Conservation (phyloP, 2,329 filamentous ascomycete genomes). For the Calonectria pseudoreteaudii region DNA sequence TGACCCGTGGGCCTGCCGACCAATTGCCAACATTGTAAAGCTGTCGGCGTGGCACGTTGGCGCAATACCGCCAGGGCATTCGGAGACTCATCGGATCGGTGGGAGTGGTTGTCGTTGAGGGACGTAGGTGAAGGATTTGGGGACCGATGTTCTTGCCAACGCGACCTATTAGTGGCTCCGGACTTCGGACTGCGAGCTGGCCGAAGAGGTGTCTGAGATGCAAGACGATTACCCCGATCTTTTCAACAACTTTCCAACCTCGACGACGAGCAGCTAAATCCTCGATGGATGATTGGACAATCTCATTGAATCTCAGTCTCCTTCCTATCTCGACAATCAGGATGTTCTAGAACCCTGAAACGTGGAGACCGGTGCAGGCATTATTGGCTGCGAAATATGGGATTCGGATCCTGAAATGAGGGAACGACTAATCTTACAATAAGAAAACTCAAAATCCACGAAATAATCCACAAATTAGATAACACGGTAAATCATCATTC, state of each 20-base stretch:
- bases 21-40: slow-evolving; percentile 31
- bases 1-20: slow-evolving; percentile 18
- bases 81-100: slow-evolving; percentile 46
- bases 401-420: slow-evolving; percentile 8
- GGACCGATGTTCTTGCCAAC: slow-evolving; percentile 32
- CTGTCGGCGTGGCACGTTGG: slow-evolving; percentile 33
- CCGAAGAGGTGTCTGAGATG: not conserved
- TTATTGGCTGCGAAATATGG: slow-evolving; percentile 22
- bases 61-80: slow-evolving; percentile 47
- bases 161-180: slow-evolving; percentile 41
- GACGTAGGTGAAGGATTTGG: slow-evolving; percentile 22
- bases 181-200: slow-evolving; percentile 18
- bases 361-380: slow-evolving; percentile 14
- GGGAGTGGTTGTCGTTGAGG: slow-evolving; percentile 25
- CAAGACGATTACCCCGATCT: not conserved
- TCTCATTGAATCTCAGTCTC: not conserved
- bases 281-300: not conserved
- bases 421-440: not conserved
- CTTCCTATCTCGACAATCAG: not conserved
- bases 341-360: slow-evolving; percentile 1
- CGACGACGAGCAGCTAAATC: not conserved
- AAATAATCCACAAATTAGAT: not conserved
- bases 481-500: not conserved
- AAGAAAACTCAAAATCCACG: not conserved
- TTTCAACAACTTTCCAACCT: not conserved